Base-by-base conservation (phyloP, 2,329 filamentous ascomycete species). In the Alternaria arborescens region DNA sequence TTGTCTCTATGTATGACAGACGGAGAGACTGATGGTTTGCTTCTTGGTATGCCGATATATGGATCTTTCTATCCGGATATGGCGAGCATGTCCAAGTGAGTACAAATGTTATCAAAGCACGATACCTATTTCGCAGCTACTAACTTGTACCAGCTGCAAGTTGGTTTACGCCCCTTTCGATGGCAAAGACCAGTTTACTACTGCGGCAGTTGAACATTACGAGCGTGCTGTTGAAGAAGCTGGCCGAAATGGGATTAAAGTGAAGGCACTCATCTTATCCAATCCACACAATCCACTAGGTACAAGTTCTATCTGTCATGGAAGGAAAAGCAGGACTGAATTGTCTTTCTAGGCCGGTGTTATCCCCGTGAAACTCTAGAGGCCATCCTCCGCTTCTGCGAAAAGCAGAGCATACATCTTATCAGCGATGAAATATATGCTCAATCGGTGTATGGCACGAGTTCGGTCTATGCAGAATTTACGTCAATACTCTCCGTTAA, bases 391-490 rank as follows among this genome's bases (percentile, higher is more conserved):
- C 66, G 70, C 3, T 67, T 87, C 32, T 87, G 85, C 65, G 75
- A 84, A 53, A 79, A 80, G 55, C 74, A 87, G 63, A 62, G 77
- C 3, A 73, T 88, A 5, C 85, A 88, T 65, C 74, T 88, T 38
- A 80, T 88, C 71, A 83, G 81, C 65, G 86, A 88, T 68, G 86
- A 88, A 68, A 83, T 88, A 40, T 88, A 88, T 67, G 86, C 85
- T 2, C 69, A 86, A 5, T 87, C 85, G 0, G 75, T 83, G 1
- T 88, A 54, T 44, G 5, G 40, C 20, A 54, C 34, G n/a, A n/a
- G 54, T 43, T 16, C 22, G 6, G 47, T 11, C 16, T 41, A 75
- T 30, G 14, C 59, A 16, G 36, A 74, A 64, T 75, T 75, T 32
- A 66, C 61, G 6, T 74, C 72, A 4, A 41, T 67, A 16, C 65